Evolutionary conservation across 306 rosid species (phyloP).

Genomic region (Vigna nakashimae): DNA sequence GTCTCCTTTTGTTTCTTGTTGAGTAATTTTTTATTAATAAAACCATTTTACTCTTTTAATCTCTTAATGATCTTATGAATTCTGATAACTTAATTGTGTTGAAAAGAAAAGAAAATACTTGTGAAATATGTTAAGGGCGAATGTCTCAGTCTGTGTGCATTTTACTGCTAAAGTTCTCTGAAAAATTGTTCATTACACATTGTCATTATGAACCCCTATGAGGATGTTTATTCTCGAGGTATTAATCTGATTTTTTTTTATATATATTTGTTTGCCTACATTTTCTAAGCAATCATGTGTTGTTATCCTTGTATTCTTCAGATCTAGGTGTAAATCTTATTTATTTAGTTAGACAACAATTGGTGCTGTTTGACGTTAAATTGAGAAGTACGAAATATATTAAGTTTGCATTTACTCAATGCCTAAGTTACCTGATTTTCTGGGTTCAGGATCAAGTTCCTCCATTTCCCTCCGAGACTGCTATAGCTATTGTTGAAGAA

Average conservation of each 20-base stretch:
- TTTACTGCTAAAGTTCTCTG: background rate
- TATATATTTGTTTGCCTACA: slow-evolving; percentile 26
- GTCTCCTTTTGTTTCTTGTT: background rate
- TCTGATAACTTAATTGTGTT: background rate
- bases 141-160: background rate
- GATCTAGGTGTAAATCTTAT: background rate
- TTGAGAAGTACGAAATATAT: slow-evolving; percentile 8
- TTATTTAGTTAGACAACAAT: slow-evolving; percentile 1
- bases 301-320: slow-evolving; percentile 27
- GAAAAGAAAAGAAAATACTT: slow-evolving; percentile 19
- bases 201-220: slow-evolving; percentile 6
- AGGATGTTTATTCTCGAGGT: background rate
- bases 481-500: slow-evolving; percentile 81
- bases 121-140: background rate
- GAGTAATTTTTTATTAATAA: background rate
- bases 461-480: slow-evolving; percentile 94
- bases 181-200: background rate
- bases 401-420: slow-evolving; percentile 39
- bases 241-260: slow-evolving; percentile 1
- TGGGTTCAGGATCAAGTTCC: slow-evolving; percentile 96
- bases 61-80: slow-evolving; percentile 20
- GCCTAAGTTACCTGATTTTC: slow-evolving; percentile 39
- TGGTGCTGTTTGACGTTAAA: slow-evolving; percentile 1
- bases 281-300: slow-evolving; percentile 19
- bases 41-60: background rate